Percentiles rank a stretch among this genome's conserved stretches.
These are phyloP conservation scores for Keithomyces neogunnii DNA, from an alignment of 2,329 filamentous ascomycete species.

Conservation along the genomic window DNA sequence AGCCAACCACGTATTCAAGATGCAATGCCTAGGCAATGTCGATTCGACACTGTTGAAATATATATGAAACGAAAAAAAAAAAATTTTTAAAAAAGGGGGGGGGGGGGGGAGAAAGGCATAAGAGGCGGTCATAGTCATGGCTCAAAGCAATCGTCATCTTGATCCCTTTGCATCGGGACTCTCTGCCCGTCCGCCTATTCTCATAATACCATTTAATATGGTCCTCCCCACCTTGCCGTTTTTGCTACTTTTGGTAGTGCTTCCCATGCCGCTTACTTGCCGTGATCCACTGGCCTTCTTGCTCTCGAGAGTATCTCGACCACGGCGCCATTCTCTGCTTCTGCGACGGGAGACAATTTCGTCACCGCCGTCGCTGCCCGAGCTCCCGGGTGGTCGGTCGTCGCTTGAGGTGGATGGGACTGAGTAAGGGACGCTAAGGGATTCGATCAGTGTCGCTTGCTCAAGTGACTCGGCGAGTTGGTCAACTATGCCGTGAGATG, in stretches of 20 bases:
- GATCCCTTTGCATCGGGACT: conserved; percentile 29
- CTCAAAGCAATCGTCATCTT: conserved; percentile 6
- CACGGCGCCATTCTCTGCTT: conserved; percentile 24
- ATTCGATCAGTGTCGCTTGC: conserved; percentile 29
- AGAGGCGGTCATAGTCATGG: neutral
- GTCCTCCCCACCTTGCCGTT: conserved; percentile 33
- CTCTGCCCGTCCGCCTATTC: conserved; percentile 31
- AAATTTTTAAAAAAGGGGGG: conserved; percentile 1
- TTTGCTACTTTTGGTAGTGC: conserved; percentile 23
- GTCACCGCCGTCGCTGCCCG: conserved; percentile 36
- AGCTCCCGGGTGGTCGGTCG: conserved; percentile 38
- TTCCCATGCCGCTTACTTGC: conserved; percentile 17
- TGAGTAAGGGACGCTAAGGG: conserved; percentile 21
- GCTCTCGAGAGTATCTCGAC: conserved; percentile 15
- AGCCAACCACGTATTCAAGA: neutral
- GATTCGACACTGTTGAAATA: conserved; percentile 2
- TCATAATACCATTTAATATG: conserved; percentile 36
- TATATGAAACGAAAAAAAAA: conserved; percentile 7
- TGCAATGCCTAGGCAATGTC: neutral
- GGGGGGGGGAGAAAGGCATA: neutral
- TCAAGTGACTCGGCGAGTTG: conserved; percentile 42
- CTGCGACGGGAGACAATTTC: conserved; percentile 15
- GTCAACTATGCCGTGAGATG: conserved; percentile 20
- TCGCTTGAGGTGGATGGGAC: conserved; percentile 18
- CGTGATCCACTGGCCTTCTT: conserved; percentile 19